Evolutionary conservation across 768 basidiomycete species (phyloP).

Genomic region (Leccinum boreale): DNA sequence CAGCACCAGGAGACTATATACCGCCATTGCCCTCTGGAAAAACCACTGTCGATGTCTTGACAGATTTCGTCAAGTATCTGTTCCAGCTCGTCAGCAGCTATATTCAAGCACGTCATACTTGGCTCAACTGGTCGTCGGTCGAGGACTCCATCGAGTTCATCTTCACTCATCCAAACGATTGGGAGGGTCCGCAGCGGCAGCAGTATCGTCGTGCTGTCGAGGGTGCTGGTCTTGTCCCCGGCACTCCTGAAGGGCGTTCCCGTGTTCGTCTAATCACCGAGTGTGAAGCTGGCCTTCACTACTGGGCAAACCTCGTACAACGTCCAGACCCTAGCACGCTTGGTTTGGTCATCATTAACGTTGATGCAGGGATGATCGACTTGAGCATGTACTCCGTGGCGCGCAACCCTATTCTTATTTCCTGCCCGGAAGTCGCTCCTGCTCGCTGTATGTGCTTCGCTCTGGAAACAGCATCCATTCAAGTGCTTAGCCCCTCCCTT

Average conservation of each 20-base stretch:
- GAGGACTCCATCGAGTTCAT: neutral
- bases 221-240: neutral
- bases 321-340: neutral
- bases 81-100: neutral
- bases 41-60: neutral
- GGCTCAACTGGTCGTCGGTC: neutral
- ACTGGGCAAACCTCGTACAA: neutral
- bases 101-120: neutral
- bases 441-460: neutral
- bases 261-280: neutral
- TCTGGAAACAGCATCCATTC: neutral
- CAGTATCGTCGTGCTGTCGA: neutral
- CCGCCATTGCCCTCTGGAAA: neutral
- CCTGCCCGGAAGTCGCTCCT: neutral
- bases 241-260: neutral
- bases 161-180: neutral
- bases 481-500: neutral
- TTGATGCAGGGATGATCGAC: neutral
- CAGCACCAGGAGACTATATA: neutral
- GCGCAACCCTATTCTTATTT: neutral
- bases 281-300: neutral
- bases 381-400: neutral
- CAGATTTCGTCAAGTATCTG: neutral
- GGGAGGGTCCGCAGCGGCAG: neutral
- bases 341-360: neutral